Percentiles rank a stretch among this genome's conserved stretches.
These are phyloP conservation scores for Penicillium fimorum DNA, from an alignment of 495 filamentous ascomycete genomes.

Conservation along the genomic window DNA sequence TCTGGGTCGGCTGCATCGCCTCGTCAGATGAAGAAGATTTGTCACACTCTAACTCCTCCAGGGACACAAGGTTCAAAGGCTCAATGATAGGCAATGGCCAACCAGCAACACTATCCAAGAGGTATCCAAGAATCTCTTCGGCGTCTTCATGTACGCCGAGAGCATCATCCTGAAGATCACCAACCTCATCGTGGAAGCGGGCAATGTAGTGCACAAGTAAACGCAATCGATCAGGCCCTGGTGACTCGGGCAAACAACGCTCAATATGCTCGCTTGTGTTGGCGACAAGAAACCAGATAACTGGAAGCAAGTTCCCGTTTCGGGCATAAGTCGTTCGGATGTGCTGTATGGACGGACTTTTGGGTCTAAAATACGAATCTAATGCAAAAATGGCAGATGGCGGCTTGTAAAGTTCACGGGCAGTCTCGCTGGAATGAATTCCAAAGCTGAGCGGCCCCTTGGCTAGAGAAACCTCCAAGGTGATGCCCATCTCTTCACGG, in stretches of 20 bases:
- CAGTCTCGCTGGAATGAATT: constrained; percentile 44
- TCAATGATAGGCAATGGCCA: constrained; percentile 49
- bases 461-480: constrained; percentile 33
- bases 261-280: constrained; percentile 58
- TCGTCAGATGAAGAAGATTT: constrained; percentile 21
- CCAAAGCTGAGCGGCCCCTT: constrained; percentile 48
- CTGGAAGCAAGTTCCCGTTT: constrained; percentile 42
- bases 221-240: constrained; percentile 37
- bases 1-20: constrained; percentile 22
- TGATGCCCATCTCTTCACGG: constrained; percentile 40
- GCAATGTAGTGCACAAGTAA: constrained; percentile 40
- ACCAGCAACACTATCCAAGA: constrained; percentile 33
- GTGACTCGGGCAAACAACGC: constrained; percentile 47
- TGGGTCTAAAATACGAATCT: constrained; percentile 47
- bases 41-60: constrained; percentile 25
- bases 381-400: constrained; percentile 54
- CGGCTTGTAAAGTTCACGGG: constrained; percentile 37
- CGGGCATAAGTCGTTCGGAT: constrained; percentile 45
- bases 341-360: constrained; percentile 40
- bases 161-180: constrained; percentile 49
- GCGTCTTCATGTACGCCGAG: constrained; percentile 45
- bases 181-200: constrained; percentile 44
- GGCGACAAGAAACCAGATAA: constrained; percentile 53
- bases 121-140: constrained; percentile 42
- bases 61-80: constrained; percentile 32